Evolutionary conservation across 2,329 filamentous ascomycete genomes (phyloP).

Genomic region (Claviceps maximensis): DNA sequence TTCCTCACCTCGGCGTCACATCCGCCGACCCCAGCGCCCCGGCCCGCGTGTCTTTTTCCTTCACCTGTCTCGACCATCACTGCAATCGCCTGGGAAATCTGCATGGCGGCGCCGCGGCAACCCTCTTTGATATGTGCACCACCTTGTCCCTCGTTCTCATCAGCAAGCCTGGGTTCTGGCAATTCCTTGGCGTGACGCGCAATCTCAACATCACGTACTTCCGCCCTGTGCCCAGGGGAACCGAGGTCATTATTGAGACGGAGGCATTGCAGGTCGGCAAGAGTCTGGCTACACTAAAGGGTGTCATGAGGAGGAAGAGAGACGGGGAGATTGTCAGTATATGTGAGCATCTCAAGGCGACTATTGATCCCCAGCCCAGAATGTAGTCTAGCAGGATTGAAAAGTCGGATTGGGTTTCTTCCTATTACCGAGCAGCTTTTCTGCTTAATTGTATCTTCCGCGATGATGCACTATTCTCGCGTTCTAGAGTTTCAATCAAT

Average conservation of each 20-base stretch:
- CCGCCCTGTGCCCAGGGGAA: conserved; percentile 42
- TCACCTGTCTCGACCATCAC: conserved; percentile 36
- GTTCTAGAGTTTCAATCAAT: neutral
- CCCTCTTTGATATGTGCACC: conserved; percentile 55
- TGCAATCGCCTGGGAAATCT: conserved; percentile 41
- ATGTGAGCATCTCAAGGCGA: conserved; percentile 54
- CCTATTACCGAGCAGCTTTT: too few relatives aligned
- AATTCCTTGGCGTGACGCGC: conserved; percentile 48
- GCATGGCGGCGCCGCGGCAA: conserved; percentile 51
- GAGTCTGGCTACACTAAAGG: conserved; percentile 38
- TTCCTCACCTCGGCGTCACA: conserved; percentile 28
- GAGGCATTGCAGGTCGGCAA: conserved; percentile 45
- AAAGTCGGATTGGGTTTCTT: neutral
- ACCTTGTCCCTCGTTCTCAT: conserved; percentile 43
- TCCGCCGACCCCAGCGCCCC: conserved; percentile 21
- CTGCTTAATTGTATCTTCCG: too few relatives aligned
- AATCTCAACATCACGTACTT: conserved; percentile 56
- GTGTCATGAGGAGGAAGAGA: conserved; percentile 38
- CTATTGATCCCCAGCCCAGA: conserved; percentile 35
- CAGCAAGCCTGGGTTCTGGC: conserved; percentile 46
- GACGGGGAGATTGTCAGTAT: conserved; percentile 40
- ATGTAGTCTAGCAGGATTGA: conserved; percentile 9
- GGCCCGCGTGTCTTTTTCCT: conserved; percentile 31
- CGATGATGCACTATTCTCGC: too few relatives aligned
- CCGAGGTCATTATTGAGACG: conserved; percentile 38